These are phyloP conservation scores for Euphrasia arctica DNA, from an alignment of 305 asterid species.

Conservation along the genomic window DNA sequence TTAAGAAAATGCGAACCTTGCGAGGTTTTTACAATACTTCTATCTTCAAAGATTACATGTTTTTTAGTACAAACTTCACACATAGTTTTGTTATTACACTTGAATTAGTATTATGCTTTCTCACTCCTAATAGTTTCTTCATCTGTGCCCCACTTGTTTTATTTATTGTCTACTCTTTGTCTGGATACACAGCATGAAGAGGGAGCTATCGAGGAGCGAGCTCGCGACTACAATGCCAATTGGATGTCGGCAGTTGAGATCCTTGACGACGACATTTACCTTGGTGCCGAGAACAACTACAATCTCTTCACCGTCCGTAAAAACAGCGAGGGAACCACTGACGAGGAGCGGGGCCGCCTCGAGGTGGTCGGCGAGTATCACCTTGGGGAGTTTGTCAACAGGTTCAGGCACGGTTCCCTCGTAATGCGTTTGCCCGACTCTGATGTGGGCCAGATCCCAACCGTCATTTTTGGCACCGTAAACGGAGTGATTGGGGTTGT, in stretches of 20 bases:
- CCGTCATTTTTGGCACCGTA: constrained; percentile 84
- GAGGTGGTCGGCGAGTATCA: constrained; percentile 97
- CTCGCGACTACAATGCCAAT: constrained; percentile 95
- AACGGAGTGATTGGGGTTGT: constrained; percentile 88
- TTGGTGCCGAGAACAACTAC: constrained; percentile 87
- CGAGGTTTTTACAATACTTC: background rate
- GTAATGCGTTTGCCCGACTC: constrained; percentile 96
- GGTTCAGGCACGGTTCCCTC: constrained; percentile 86
- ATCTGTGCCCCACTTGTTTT: background rate
- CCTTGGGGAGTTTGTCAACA: constrained; percentile 82
- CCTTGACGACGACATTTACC: constrained; percentile 86
- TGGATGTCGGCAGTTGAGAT: constrained; percentile 99
- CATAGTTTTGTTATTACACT: background rate
- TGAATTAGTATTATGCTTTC: background rate
- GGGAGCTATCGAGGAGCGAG: constrained; percentile 98
- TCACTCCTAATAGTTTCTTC: background rate
- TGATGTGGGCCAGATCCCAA: constrained; percentile 86
- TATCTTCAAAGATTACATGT: no score
- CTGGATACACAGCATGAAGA: constrained; percentile 71
- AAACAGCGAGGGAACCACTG: constrained; percentile 94
- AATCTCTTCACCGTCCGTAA: constrained; percentile 90
- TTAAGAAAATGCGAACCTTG: background rate
- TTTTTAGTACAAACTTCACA: background rate
- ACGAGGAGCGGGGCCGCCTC: constrained; percentile 95
- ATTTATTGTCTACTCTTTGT: background rate